A percentile compares a stretch with the other conserved stretches of the same genome.
phyloP scores from a whole-genome alignment of 2,329 filamentous ascomycete genomes.

The Parafenestella ontariensis region DNA sequence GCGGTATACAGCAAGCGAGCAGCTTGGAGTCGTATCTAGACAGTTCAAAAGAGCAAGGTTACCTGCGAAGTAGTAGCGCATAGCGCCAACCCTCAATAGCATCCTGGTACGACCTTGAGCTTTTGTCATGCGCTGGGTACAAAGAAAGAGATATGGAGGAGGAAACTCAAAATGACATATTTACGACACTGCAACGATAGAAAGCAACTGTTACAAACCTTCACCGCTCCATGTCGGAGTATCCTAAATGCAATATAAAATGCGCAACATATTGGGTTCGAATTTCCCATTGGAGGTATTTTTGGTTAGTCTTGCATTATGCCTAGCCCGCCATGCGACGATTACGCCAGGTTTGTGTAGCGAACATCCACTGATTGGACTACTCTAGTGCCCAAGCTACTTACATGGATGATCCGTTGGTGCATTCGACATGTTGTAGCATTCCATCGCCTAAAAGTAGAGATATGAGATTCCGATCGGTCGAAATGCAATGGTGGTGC shows the following conservation, averaged over 20 bases:
- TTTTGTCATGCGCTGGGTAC: not conserved
- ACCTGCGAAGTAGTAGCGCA: too few species aligned
- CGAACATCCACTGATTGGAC: not conserved
- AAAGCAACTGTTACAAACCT: not conserved
- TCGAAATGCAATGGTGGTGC: not conserved
- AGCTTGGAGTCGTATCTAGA: too few species aligned
- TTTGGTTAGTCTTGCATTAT: constrained; percentile 1
- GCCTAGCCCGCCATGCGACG: not conserved
- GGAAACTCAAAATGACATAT: not conserved
- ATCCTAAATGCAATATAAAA: not conserved
- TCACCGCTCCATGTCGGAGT: not conserved
- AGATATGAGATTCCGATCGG: not conserved
- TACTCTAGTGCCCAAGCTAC: not conserved
- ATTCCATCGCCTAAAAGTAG: not conserved
- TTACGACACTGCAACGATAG: not conserved
- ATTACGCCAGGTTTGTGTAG: constrained; percentile 1
- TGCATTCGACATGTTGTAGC: not conserved
- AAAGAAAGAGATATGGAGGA: not conserved
- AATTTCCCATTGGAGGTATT: not conserved
- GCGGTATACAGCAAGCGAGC: too few species aligned
- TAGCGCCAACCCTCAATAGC: too few species aligned
- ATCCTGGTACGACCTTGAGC: too few species aligned
- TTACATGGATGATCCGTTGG: too few species aligned
- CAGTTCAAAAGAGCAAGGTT: too few species aligned
- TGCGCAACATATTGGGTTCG: not conserved